These are phyloP conservation scores for Phallus indusiatus DNA, from an alignment of 768 basidiomycete genomes.

Conservation along the genomic window DNA sequence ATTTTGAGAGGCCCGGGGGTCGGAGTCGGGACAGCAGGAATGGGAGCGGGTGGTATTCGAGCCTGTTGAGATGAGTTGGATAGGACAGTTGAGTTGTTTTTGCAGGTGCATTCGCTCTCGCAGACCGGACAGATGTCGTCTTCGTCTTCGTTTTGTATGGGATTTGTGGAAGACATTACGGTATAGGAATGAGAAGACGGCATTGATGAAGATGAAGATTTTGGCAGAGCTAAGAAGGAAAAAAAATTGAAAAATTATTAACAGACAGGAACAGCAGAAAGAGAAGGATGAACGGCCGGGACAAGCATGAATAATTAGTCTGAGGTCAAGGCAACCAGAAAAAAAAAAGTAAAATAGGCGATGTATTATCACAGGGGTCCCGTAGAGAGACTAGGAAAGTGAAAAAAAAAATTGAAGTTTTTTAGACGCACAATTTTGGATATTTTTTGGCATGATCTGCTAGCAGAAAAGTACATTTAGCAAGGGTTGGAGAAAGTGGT, in stretches of 20 bases:
- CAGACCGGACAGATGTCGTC: constrained; percentile 84
- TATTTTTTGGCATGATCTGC: constrained; percentile 33
- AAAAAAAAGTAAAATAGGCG: neutral
- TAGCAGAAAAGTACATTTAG: constrained; percentile 23
- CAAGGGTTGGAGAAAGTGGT: constrained; percentile 29
- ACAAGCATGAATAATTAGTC: constrained; percentile 8
- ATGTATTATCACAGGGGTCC: neutral
- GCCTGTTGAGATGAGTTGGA: constrained; percentile 20
- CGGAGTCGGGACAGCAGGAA: constrained; percentile 17
- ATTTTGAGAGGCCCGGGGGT: constrained; percentile 44
- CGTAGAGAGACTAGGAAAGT: constrained; percentile 9
- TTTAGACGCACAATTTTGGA: constrained; percentile 20
- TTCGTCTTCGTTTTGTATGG: constrained; percentile 60
- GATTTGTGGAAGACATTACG: constrained; percentile 34
- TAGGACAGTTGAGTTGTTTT: constrained; percentile 32
- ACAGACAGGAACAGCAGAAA: constrained; percentile 6
- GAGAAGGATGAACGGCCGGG: constrained; percentile 9
- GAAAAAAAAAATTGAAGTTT: constrained; percentile 21
- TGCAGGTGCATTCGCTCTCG: constrained; percentile 83
- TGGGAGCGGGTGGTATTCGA: constrained; percentile 19
- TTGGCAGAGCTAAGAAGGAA: constrained; percentile 28
- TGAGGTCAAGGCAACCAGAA: constrained; percentile 8
- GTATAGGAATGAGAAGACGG: constrained; percentile 63
- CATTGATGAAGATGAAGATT: constrained; percentile 52
- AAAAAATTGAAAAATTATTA: constrained; percentile 6